Evolutionary conservation across 2,329 filamentous ascomycete species (phyloP).

Genomic region (Aspergillus pseudoterreus): DNA sequence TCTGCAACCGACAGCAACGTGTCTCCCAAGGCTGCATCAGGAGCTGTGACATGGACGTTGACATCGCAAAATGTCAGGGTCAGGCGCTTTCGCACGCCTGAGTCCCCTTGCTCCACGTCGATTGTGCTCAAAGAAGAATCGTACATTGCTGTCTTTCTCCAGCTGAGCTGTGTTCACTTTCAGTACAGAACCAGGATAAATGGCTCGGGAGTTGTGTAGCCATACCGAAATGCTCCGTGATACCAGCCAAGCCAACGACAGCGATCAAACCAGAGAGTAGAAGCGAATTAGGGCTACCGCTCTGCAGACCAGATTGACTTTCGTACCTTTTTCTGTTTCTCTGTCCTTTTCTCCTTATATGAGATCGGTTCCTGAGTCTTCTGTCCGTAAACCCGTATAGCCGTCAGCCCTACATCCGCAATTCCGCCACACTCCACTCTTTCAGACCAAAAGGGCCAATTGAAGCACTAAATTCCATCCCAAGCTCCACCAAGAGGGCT

Average conservation of each 20-base stretch:
- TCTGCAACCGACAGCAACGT: constrained; percentile 32
- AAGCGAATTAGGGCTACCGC: too few relatives aligned
- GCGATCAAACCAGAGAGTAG: too few relatives aligned
- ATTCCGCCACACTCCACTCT: neutral
- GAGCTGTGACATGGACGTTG: constrained; percentile 32
- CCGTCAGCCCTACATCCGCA: neutral
- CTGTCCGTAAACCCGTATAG: neutral
- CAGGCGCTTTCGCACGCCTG: constrained; percentile 25
- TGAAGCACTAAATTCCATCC: neutral
- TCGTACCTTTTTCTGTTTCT: too few relatives aligned
- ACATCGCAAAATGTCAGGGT: constrained; percentile 36
- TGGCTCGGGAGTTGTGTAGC: too few relatives aligned
- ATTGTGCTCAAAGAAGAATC: constrained; percentile 26
- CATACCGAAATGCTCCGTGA: too few relatives aligned
- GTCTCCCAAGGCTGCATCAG: constrained; percentile 33
- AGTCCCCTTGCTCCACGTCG: constrained; percentile 22
- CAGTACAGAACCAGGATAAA: too few relatives aligned
- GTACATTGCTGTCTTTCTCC: constrained; percentile 15
- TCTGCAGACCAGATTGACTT: too few relatives aligned
- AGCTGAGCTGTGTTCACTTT: neutral
- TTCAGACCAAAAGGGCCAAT: neutral
- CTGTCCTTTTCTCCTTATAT: neutral
- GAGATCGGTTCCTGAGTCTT: neutral
- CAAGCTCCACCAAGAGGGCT: neutral
- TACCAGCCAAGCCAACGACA: too few relatives aligned